phyloP scores from a whole-genome alignment of 768 basidiomycete species.

The Boletellus emodensis region DNA sequence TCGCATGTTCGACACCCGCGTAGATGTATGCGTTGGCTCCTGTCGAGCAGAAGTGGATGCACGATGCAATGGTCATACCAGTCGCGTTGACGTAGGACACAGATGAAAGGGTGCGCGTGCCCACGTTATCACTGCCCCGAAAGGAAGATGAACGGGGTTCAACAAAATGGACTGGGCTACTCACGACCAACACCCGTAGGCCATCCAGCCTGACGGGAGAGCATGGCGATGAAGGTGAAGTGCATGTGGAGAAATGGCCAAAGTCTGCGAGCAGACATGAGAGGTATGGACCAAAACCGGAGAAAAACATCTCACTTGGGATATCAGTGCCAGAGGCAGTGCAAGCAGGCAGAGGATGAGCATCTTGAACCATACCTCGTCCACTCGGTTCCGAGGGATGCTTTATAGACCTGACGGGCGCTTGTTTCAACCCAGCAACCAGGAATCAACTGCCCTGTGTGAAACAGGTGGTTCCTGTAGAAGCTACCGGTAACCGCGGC shows the following conservation, averaged over 20 bases:
- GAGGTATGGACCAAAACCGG: neutral
- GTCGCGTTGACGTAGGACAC: slow-evolving; percentile 42
- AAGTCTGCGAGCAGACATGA: slow-evolving; percentile 9
- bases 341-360: neutral
- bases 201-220: slow-evolving; percentile 54
- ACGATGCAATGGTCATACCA: slow-evolving; percentile 60
- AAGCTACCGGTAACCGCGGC: too few relatives aligned
- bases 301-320: slow-evolving; percentile 5
- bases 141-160: too few relatives aligned
- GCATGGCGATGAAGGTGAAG: slow-evolving; percentile 12
- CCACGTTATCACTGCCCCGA: slow-evolving; percentile 48
- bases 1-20: slow-evolving; percentile 66
- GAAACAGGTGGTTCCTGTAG: too few relatives aligned
- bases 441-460: neutral
- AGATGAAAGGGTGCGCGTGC: slow-evolving; percentile 54
- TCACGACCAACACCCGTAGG: slow-evolving; percentile 61
- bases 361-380: slow-evolving; percentile 9
- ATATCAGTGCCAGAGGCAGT: neutral
- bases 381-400: neutral
- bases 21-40: slow-evolving; percentile 44
- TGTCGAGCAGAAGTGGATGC: slow-evolving; percentile 41
- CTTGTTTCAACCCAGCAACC: neutral
- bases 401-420: slow-evolving; percentile 16
- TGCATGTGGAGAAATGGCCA: slow-evolving; percentile 2
- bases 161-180: slow-evolving; percentile 6